Evolutionary conservation across 768 basidiomycete genomes (phyloP).

Genomic region (Chiua virens): DNA sequence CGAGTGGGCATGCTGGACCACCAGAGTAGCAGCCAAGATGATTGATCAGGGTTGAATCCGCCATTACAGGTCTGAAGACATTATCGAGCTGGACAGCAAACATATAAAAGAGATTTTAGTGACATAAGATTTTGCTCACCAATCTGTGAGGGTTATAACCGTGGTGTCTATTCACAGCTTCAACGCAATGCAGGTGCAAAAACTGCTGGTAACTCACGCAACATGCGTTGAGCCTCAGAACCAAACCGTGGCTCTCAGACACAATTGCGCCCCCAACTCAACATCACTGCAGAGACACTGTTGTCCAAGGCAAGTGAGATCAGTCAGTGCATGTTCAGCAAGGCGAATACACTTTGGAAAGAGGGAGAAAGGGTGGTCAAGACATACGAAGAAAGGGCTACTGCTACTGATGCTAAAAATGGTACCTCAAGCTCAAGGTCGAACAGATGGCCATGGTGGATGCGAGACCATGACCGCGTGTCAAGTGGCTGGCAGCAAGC

Average conservation of each 20-base stretch:
- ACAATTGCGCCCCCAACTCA: constrained; percentile 25
- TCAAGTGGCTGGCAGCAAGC: constrained; percentile 17
- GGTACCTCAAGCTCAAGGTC: constrained; percentile 22
- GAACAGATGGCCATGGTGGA: constrained; percentile 60
- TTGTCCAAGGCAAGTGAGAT: constrained; percentile 84
- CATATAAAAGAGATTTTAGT: too few species aligned
- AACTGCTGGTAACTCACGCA: neutral
- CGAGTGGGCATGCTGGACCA: too few species aligned
- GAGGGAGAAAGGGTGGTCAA: constrained; percentile 78
- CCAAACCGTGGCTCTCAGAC: neutral
- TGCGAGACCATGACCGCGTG: constrained; percentile 47
- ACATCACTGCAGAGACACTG: constrained; percentile 79
- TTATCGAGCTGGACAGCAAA: too few species aligned
- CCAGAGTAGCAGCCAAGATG: too few species aligned
- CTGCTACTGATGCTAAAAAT: constrained; percentile 15
- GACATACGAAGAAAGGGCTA: constrained; percentile 75
- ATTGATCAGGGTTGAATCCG: too few species aligned
- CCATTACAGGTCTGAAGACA: too few species aligned
- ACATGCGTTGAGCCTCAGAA: constrained; percentile 2
- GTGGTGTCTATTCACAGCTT: too few species aligned
- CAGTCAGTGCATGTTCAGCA: constrained; percentile 76
- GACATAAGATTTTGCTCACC: too few species aligned
- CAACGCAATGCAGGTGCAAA: too few species aligned
- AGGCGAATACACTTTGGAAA: constrained; percentile 85
- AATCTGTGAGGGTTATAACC: too few species aligned